Conservation (phyloP, 371 early-diverging fungal species). For the Mucor lusitanicus region DNA sequence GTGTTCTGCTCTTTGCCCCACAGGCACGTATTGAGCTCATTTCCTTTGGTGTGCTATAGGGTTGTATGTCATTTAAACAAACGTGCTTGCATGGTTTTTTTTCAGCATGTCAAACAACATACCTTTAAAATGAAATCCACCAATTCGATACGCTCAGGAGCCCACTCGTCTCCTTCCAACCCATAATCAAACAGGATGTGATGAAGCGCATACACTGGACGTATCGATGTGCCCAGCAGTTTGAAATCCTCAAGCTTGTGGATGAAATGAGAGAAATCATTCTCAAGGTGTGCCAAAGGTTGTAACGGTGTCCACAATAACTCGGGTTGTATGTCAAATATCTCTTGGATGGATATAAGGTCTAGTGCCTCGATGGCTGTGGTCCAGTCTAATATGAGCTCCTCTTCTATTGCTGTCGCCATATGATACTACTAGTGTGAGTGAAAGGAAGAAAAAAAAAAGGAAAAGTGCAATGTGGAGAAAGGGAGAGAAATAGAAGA, state of each 20-base stretch:
- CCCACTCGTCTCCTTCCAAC: conserved; percentile 26
- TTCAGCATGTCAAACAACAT: not conserved
- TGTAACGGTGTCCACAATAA: conserved; percentile 27
- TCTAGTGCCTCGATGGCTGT: conserved; percentile 29
- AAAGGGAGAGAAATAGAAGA: not conserved
- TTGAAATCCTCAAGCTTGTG: conserved; percentile 13
- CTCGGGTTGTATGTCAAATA: conserved; percentile 17
- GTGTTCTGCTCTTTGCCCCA: conserved; percentile 29
- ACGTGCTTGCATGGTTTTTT: not conserved
- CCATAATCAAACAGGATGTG: conserved; percentile 27
- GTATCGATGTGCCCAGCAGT: conserved; percentile 19
- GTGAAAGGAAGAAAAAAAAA: not conserved
- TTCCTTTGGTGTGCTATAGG: conserved; percentile 17
- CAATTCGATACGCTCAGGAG: conserved; percentile 18
- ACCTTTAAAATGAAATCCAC: conserved; percentile 27
- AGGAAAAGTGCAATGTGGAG: not conserved
- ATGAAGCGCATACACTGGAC: conserved; percentile 28
- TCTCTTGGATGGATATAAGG: conserved; percentile 15
- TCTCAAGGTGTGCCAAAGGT: conserved; percentile 20
- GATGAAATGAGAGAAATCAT: conserved; percentile 26
- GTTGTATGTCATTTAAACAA: not conserved
- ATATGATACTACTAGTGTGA: not conserved
- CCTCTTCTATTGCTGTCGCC: conserved; percentile 14
- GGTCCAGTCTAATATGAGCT: conserved; percentile 26
- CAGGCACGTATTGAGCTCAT: conserved; percentile 21